Base-by-base conservation (phyloP, 139 green algal genomes). In the Chlamydomonas sp. region DNA sequence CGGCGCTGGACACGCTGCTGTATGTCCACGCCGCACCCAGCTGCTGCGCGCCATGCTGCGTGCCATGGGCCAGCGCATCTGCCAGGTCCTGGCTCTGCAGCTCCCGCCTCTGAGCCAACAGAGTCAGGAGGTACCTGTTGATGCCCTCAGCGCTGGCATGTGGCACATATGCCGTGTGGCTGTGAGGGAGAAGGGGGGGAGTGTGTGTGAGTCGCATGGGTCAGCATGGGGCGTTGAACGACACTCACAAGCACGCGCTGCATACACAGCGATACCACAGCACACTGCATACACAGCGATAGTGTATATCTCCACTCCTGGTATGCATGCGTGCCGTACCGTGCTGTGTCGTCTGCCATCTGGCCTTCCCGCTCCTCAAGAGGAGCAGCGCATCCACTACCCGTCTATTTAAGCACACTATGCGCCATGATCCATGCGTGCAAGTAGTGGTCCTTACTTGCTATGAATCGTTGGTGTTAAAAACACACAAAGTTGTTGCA, bases 101-200 rank as follows among this genome's bases (percentile, higher is more conserved):
- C 58, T 81, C 75, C 1, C 65, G 39, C 26, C 75, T 54, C 70
- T 81, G 75, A 1, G 65, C 70, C 10, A 81, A 65, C 2, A 81
- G 75, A 22, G 70, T 76, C 8, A 81, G 65, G 8, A 81, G 47
- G 28, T 76, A 71, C 48, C 71, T 76, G 58, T 26, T 38, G 57
- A 70, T 74, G 33, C 33, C 39, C 4, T 65, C 54, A 1, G 69
- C 57, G 34, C 70, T 67, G 1, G 74, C 57, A 29, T 76, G 69
- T 10, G 60, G 20, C 26, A 67, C 33, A 39, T 67, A 67, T 10
- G 60, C 60, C 33, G 26, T 26, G 31, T 48, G 60, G 29, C 60
- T 67, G 54, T 54, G 13, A 16, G 43, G 13, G 34, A 64, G 16
- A 64, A 33, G 24, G 26, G 24, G 26, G 34, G 34, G 54, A 10